phyloP scores from a whole-genome alignment of 352 stramenopile species.

The Globisporangium splendens region DNA sequence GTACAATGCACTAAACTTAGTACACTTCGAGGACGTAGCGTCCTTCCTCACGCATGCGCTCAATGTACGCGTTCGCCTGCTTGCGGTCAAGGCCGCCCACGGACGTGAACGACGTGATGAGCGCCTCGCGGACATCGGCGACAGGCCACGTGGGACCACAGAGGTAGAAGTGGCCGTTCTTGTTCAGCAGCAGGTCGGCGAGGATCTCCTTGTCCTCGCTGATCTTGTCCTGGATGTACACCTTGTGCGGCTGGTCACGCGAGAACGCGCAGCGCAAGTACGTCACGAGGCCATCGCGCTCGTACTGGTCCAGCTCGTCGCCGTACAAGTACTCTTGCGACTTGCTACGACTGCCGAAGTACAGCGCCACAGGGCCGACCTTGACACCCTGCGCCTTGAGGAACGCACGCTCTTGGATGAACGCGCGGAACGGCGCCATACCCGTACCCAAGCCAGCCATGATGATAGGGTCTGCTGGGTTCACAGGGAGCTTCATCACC shows the following conservation, averaged over 20 bases:
- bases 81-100: slow-evolving; percentile 56
- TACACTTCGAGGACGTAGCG: slow-evolving; percentile 86
- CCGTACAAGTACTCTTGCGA: slow-evolving; percentile 96
- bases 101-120: slow-evolving; percentile 52
- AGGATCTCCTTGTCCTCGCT: slow-evolving; percentile 76
- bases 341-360: slow-evolving; percentile 95
- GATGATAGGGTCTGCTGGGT: slow-evolving; percentile 70
- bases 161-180: slow-evolving; percentile 85
- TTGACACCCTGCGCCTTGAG: slow-evolving; percentile 55
- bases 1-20: slow-evolving; percentile 26
- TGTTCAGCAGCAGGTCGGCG: slow-evolving; percentile 60
- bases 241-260: slow-evolving; percentile 85
- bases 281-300: slow-evolving; percentile 78
- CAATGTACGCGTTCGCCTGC: slow-evolving; percentile 66
- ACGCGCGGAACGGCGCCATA: slow-evolving; percentile 89
- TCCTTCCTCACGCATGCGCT: slow-evolving; percentile 75
- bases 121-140: slow-evolving; percentile 65
- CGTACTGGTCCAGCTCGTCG: slow-evolving; percentile 86
- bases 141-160: slow-evolving; percentile 83
- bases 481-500: slow-evolving; percentile 73
- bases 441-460: slow-evolving; percentile 87
- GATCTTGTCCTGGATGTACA: slow-evolving; percentile 90
- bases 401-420: slow-evolving; percentile 86
- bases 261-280: slow-evolving; percentile 86
- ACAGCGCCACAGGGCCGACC: slow-evolving; percentile 79